Evolutionary conservation across 805 yeast genomes (phyloP).

Genomic region (Saturnispora galanensis): DNA sequence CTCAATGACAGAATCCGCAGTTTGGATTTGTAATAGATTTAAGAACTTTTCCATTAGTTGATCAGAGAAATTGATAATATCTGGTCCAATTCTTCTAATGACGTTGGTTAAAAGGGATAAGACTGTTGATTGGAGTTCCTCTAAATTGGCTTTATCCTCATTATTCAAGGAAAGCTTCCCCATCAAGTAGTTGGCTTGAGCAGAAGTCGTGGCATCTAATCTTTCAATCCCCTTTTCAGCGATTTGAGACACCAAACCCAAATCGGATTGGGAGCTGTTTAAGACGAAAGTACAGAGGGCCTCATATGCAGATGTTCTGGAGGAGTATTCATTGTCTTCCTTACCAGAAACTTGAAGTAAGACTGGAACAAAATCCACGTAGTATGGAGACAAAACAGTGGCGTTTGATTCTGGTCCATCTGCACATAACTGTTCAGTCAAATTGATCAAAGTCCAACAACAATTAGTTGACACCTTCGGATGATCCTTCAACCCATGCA

Average conservation of each 20-base stretch:
- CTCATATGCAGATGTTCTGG: conserved; percentile 95
- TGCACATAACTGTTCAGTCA: conserved; percentile 69
- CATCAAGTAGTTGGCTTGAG: conserved; percentile 38
- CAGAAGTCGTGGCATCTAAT: conserved; percentile 55
- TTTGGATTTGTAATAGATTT: conserved; percentile 51
- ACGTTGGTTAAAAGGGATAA: conserved; percentile 72
- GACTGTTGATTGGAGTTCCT: conserved; percentile 79
- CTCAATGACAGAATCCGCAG: conserved; percentile 62
- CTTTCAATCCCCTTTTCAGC: conserved; percentile 68
- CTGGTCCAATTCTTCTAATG: conserved; percentile 67
- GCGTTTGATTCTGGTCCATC: conserved; percentile 41
- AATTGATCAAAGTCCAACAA: conserved; percentile 93
- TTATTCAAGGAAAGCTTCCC: conserved; percentile 24
- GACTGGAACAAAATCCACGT: conserved; percentile 57
- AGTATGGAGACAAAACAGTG: conserved; percentile 66
- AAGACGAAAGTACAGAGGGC: conserved; percentile 77
- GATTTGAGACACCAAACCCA: conserved; percentile 57
- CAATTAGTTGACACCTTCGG: conserved; percentile 94
- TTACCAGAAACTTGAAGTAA: conserved; percentile 61
- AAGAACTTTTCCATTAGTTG: conserved; percentile 76
- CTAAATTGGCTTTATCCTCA: conserved; percentile 71
- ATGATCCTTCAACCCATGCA: conserved; percentile 78
- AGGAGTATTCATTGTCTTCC: conserved; percentile 72
- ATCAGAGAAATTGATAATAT: conserved; percentile 64
- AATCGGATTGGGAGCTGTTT: conserved; percentile 60